Conservation (phyloP, 208 protist genomes). For the Herpetomonas tarakana region DNA sequence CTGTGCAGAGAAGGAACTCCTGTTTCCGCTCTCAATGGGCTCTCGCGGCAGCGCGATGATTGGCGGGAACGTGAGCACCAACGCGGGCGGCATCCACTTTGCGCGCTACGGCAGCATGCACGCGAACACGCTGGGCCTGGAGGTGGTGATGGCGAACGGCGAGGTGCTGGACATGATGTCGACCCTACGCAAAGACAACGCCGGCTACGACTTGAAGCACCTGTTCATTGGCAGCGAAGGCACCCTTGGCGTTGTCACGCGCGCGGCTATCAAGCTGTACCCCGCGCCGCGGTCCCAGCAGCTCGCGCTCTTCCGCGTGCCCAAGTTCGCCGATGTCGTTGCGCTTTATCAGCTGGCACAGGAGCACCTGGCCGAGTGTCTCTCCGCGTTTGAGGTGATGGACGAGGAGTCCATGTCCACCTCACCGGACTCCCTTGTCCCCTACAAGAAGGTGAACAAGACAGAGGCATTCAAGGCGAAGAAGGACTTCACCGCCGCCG, state of each 20-base stretch:
- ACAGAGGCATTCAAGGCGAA: conserved; percentile 36
- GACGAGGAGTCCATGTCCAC: conserved; percentile 78
- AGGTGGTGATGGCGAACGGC: conserved; percentile 88
- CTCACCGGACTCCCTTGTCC: conserved; percentile 35
- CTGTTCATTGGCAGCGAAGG: conserved; percentile 97
- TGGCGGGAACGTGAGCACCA: conserved; percentile 96
- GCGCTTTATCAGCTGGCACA: conserved; percentile 74
- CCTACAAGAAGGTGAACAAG: conserved; percentile 45
- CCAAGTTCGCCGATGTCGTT: conserved; percentile 68
- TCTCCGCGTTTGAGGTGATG: conserved; percentile 95
- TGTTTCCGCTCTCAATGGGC: conserved; percentile 95
- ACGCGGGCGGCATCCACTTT: conserved; percentile 96
- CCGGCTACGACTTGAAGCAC: conserved; percentile 96
- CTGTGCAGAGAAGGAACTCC: conserved; percentile 66
- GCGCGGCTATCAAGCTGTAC: conserved; percentile 51
- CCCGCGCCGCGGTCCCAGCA: conserved; percentile 66
- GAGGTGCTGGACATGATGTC: conserved; percentile 74
- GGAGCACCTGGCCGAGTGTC: conserved; percentile 84
- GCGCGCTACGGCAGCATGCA: conserved; percentile 95
- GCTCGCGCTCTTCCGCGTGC: conserved; percentile 79
- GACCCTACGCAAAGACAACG: conserved; percentile 95
- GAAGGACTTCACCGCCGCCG: conserved; percentile 41
- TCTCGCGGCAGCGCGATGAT: conserved; percentile 96
- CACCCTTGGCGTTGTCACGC: conserved; percentile 95
- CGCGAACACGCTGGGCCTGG: conserved; percentile 92